Conservation (phyloP, 2,329 filamentous ascomycete species). For the Lasiodiplodia sp. region DNA sequence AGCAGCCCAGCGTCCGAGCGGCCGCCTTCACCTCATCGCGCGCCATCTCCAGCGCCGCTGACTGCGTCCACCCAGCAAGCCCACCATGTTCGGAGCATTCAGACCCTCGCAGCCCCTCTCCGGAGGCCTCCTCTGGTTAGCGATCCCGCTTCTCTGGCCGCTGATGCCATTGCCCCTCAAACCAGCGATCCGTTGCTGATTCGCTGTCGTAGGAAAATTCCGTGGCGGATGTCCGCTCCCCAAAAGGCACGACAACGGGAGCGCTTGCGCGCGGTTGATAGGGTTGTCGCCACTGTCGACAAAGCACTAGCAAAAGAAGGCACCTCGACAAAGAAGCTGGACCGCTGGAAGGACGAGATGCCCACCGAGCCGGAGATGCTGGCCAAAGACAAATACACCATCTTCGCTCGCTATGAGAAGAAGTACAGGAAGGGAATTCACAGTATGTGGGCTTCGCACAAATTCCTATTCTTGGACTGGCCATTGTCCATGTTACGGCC, state of each 20-base stretch:
- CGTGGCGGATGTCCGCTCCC: conserved; percentile 90
- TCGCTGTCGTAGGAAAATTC: conserved; percentile 75
- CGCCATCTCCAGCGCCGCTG: not conserved
- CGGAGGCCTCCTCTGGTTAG: conserved; percentile 48
- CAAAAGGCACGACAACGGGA: conserved; percentile 88
- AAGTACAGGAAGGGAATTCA: conserved; percentile 96
- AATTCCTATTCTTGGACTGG: not conserved
- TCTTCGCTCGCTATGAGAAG: conserved; percentile 97
- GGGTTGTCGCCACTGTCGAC: conserved; percentile 83
- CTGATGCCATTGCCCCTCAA: not conserved
- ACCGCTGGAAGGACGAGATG: conserved; percentile 96
- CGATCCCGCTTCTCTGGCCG: not conserved
- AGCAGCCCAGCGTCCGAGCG: conserved; percentile 11
- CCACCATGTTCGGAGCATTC: conserved; percentile 50
- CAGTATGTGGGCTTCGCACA: conserved; percentile 68
- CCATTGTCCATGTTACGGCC: not conserved
- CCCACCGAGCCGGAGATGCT: conserved; percentile 95
- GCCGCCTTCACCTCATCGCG: conserved; percentile 1
- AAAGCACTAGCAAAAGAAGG: conserved; percentile 76
- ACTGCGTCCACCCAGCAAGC: conserved; percentile 25
- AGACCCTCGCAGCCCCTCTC: conserved; percentile 49
- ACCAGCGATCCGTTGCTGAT: conserved; percentile 1
- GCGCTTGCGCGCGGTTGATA: conserved; percentile 84
- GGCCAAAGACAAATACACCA: conserved; percentile 95
- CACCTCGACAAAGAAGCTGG: conserved; percentile 75